A percentile compares a stretch with the other conserved stretches of the same genome.
Conservation (phyloP, 73 alveolate genomes). For the Durusdinium trenchii region DNA sequence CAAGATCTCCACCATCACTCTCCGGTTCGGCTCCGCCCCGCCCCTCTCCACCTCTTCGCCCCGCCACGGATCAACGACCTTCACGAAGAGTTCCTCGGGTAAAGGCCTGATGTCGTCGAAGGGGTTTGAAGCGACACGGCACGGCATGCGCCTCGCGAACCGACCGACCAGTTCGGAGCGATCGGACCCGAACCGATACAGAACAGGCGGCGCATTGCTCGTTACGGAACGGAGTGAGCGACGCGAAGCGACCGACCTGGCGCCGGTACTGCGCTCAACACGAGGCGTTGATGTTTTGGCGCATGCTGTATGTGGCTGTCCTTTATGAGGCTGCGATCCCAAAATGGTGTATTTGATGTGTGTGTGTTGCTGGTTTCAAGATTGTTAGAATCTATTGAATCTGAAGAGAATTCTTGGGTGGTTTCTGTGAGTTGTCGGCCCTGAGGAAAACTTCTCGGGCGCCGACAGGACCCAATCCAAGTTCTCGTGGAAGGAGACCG, state of each 20-base stretch:
- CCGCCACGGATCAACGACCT: constrained; percentile 64
- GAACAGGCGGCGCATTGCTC: too few relatives aligned
- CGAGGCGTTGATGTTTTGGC: too few relatives aligned
- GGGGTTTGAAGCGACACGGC: background rate
- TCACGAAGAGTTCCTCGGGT: constrained; percentile 35
- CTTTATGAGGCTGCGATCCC: background rate
- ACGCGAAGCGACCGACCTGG: too few relatives aligned
- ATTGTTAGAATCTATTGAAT: background rate
- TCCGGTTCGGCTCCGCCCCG: background rate
- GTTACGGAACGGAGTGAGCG: too few relatives aligned
- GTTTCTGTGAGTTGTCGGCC: background rate
- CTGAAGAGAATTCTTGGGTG: background rate
- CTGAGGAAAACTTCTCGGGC: too few relatives aligned
- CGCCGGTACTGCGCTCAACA: too few relatives aligned
- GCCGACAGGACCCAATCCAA: constrained; percentile 63
- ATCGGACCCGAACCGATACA: too few relatives aligned
- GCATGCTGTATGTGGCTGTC: background rate
- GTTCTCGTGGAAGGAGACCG: constrained; percentile 74
- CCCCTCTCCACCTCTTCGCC: background rate
- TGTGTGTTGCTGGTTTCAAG: too few relatives aligned
- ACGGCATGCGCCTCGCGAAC: background rate
- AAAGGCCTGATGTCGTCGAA: background rate
- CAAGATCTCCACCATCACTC: background rate
- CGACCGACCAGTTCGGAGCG: too few relatives aligned
- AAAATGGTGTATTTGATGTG: background rate